phyloP scores from a whole-genome alignment of 2,329 filamentous ascomycete genomes.

The Polychaeton citri region DNA sequence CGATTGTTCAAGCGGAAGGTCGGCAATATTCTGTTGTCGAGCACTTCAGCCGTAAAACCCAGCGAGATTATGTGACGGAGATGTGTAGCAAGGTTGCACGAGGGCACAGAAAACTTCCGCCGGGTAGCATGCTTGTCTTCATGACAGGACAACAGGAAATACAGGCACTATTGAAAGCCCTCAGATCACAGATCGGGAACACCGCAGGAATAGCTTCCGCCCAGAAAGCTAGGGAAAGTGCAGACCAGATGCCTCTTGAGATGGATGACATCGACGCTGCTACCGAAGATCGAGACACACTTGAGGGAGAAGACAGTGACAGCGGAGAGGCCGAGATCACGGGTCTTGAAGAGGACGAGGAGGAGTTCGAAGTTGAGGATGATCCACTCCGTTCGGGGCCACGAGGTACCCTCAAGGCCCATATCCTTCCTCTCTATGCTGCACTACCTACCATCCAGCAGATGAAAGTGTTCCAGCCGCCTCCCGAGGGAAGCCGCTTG shows the following conservation, averaged over 20 bases:
- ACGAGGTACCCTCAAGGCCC: conserved; percentile 51
- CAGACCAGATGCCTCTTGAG: conserved; percentile 48
- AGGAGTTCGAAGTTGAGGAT: conserved; percentile 39
- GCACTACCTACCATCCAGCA: conserved; percentile 83
- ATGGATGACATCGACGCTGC: conserved; percentile 80
- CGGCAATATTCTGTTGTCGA: conserved; percentile 80
- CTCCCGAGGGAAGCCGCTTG: conserved; percentile 65
- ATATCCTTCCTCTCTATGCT: conserved; percentile 88
- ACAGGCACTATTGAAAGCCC: conserved; percentile 59
- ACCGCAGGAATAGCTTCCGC: conserved; percentile 21
- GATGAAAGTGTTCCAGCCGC: conserved; percentile 72
- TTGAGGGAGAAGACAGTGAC: conserved; percentile 30
- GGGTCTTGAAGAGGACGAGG: conserved; percentile 43
- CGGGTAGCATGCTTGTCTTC: conserved; percentile 86
- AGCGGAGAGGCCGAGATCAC: conserved; percentile 48
- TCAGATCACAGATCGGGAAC: conserved; percentile 54
- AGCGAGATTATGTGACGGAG: conserved; percentile 81
- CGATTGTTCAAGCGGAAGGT: conserved; percentile 79
- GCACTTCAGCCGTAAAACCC: conserved; percentile 75
- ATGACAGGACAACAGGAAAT: conserved; percentile 92
- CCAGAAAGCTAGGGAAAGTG: conserved; percentile 4
- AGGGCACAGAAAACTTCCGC: conserved; percentile 79
- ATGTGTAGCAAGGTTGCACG: conserved; percentile 74
- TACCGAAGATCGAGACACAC: conserved; percentile 24
- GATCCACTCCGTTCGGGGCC: conserved; percentile 45